These are phyloP conservation scores for Kodamaea anthophila DNA, from an alignment of 1,139 yeast genomes.

Conservation along the genomic window DNA sequence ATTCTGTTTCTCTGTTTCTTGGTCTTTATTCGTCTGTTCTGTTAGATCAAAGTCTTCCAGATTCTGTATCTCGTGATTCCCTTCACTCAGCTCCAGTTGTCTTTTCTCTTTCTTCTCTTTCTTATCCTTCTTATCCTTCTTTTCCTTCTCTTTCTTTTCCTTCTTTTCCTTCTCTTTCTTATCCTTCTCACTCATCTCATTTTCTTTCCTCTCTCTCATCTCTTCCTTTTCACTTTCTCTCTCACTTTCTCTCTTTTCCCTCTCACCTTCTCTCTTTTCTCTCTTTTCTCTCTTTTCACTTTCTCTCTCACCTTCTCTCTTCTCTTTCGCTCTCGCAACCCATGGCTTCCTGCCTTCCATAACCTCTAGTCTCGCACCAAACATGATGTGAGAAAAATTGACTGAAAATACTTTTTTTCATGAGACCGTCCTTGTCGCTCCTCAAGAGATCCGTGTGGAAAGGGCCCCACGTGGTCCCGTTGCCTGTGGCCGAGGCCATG, in stretches of 20 bases:
- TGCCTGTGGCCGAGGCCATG: constrained; percentile 82
- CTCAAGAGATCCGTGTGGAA: constrained; percentile 77
- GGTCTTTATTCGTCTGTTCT: too few species aligned
- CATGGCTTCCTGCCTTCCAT: constrained; percentile 18
- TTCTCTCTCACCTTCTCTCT: constrained; percentile 11
- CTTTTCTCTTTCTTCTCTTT: constrained; percentile 4
- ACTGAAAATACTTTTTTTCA: constrained; percentile 16
- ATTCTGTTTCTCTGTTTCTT: too few species aligned
- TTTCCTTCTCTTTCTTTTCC: constrained; percentile 9
- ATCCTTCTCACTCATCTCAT: constrained; percentile 8
- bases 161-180: constrained; percentile 12
- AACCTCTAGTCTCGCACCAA: constrained; percentile 62
- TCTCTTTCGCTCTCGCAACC: constrained; percentile 15
- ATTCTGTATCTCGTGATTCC: too few species aligned
- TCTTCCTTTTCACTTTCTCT: constrained; percentile 6
- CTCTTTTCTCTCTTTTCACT: constrained; percentile 10
- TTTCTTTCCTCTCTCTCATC: constrained; percentile 2
- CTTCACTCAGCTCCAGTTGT: neutral
- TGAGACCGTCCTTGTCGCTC: constrained; percentile 54
- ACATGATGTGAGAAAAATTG: constrained; percentile 30
- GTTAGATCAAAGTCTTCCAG: too few species aligned
- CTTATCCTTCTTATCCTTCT: constrained; percentile 10
- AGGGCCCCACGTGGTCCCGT: constrained; percentile 91
- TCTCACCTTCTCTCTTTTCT: constrained; percentile 9
- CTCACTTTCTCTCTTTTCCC: constrained; percentile 9